Conservation (phyloP, 495 filamentous ascomycete genomes). For the Lophium mytilinum region DNA sequence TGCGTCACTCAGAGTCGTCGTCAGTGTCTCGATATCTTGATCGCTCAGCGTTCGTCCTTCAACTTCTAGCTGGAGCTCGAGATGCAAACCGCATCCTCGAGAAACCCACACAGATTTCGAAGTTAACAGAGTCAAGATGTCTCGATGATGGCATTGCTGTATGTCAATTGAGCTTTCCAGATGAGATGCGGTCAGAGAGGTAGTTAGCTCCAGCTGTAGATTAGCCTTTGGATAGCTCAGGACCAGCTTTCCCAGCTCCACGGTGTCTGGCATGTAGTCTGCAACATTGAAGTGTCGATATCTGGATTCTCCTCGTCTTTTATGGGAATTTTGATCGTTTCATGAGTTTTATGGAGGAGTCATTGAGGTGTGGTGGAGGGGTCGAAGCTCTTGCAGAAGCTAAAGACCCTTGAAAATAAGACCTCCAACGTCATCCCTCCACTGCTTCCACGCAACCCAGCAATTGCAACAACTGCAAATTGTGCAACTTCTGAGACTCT, state of each 20-base stretch:
- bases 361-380: not conserved
- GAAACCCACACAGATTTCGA: slow-evolving; percentile 21
- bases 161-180: slow-evolving; percentile 10
- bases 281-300: slow-evolving; percentile 1
- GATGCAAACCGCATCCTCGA: slow-evolving; percentile 21
- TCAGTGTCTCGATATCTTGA: slow-evolving; percentile 9
- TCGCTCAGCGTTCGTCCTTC: slow-evolving; percentile 3
- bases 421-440: not conserved
- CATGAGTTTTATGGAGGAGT: not conserved
- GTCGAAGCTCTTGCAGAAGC: not conserved
- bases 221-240: slow-evolving; percentile 15
- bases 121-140: slow-evolving; percentile 6
- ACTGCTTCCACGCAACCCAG: not conserved
- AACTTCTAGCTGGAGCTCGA: slow-evolving; percentile 19
- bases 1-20: slow-evolving; percentile 15
- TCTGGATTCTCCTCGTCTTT: not conserved
- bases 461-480: no score
- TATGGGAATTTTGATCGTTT: no score
- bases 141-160: not conserved
- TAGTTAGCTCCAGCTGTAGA: slow-evolving; percentile 20
- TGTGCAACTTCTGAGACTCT: no score
- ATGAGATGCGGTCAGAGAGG: slow-evolving; percentile 20
- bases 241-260: slow-evolving; percentile 26
- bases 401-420: not conserved
- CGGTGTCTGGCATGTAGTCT: slow-evolving; percentile 16